A percentile compares a stretch with the other conserved stretches of the same genome.
Conservation (phyloP, 352 stramenopile species). For the Pythium apleroticum region DNA sequence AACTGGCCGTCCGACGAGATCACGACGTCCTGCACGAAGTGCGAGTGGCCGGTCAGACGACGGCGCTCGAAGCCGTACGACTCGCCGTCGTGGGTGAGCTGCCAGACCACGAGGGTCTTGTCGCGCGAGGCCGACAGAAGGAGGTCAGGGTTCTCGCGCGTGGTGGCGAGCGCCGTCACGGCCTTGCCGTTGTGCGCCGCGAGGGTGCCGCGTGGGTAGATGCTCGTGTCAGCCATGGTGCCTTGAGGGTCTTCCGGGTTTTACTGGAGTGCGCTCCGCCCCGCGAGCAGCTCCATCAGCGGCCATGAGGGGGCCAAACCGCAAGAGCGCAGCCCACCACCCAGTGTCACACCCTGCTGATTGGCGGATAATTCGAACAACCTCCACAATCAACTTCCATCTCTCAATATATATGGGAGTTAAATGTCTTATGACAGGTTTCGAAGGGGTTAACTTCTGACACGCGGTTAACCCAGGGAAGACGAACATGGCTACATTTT, state of each 20-base stretch:
- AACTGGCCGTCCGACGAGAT: slow-evolving; percentile 99
- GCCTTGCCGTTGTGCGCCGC: slow-evolving; percentile 89
- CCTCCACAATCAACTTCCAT: neutral
- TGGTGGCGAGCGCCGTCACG: slow-evolving; percentile 96
- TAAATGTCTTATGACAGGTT: neutral
- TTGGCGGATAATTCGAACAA: slow-evolving; percentile 1
- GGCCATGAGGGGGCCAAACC: neutral
- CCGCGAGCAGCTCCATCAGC: neutral
- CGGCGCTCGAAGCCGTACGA: slow-evolving; percentile 98
- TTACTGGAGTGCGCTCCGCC: slow-evolving; percentile 19
- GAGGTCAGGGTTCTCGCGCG: slow-evolving; percentile 98
- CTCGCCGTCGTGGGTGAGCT: slow-evolving; percentile 94
- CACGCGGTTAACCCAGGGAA: no score
- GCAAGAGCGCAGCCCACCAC: slow-evolving; percentile 2
- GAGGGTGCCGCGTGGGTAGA: slow-evolving; percentile 87
- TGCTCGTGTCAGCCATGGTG: slow-evolving; percentile 78
- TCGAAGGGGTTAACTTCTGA: neutral
- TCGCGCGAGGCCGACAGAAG: slow-evolving; percentile 98
- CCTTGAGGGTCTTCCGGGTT: slow-evolving; percentile 29
- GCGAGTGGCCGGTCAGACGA: slow-evolving; percentile 97
- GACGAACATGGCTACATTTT: neutral
- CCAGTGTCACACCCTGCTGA: neutral
- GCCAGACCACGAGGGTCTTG: slow-evolving; percentile 92
- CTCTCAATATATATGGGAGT: neutral
- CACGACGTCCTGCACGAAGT: slow-evolving; percentile 99